Evolutionary conservation across 2,329 filamentous ascomycete genomes (phyloP).

Genomic region (Claviceps digitariae): DNA sequence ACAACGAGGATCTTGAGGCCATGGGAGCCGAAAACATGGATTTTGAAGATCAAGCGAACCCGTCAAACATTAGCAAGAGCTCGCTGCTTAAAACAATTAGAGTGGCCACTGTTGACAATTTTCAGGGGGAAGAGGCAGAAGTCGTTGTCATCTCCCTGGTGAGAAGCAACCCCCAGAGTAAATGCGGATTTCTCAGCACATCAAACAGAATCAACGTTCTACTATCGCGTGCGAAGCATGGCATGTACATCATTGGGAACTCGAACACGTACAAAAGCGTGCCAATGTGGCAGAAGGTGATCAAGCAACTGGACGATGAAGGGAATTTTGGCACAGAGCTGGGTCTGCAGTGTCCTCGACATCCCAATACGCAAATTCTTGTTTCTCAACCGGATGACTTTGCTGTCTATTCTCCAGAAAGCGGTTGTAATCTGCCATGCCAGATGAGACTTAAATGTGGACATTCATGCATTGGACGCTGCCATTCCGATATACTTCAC

Average conservation of each 20-base stretch:
- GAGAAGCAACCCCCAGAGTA: conserved; percentile 46
- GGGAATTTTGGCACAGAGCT: conserved; percentile 36
- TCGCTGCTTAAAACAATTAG: conserved; percentile 34
- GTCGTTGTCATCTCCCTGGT: conserved; percentile 58
- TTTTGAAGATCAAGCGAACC: not conserved
- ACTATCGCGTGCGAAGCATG: conserved; percentile 51
- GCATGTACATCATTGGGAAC: conserved; percentile 61
- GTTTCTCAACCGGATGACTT: conserved; percentile 47
- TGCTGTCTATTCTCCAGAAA: conserved; percentile 40
- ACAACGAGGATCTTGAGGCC: conserved; percentile 25
- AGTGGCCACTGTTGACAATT: conserved; percentile 59
- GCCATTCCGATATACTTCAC: conserved; percentile 35
- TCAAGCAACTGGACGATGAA: conserved; percentile 32
- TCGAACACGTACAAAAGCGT: conserved; percentile 40
- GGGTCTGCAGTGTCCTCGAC: conserved; percentile 46
- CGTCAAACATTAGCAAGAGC: conserved; percentile 3
- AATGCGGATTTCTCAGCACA: conserved; percentile 52
- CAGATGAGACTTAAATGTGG: conserved; percentile 33
- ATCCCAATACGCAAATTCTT: conserved; percentile 35
- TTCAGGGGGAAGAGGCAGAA: conserved; percentile 64
- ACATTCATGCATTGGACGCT: conserved; percentile 30
- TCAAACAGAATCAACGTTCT: conserved; percentile 58
- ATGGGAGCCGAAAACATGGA: not conserved
- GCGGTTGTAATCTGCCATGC: conserved; percentile 43
- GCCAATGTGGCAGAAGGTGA: conserved; percentile 49